Percentiles rank a stretch among this genome's conserved stretches.
phyloP scores from a whole-genome alignment of 106 monocot species.

The Acanthochlamys bracteata region DNA sequence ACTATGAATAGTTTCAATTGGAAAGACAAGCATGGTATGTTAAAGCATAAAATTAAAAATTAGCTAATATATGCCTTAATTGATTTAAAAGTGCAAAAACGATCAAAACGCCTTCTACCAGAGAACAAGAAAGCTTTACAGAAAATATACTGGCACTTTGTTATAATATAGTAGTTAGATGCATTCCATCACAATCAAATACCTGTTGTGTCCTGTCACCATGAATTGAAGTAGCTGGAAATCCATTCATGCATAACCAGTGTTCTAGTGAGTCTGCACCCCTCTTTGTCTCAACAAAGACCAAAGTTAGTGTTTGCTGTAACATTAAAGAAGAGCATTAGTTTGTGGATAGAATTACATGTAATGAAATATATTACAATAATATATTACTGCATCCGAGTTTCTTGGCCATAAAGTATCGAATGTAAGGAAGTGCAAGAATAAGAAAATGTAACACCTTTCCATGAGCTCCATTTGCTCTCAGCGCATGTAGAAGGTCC shows the following conservation, averaged over 20 bases:
- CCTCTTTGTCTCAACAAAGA: constrained; percentile 61
- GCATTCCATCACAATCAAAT: background rate
- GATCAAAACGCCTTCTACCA: too few species aligned
- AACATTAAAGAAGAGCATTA: background rate
- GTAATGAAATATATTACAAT: too few species aligned
- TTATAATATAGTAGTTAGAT: too few species aligned
- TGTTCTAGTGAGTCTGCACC: constrained; percentile 57
- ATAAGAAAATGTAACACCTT: constrained; percentile 21
- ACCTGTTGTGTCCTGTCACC: constrained; percentile 60
- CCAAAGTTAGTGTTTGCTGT: constrained; percentile 51
- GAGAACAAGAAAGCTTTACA: too few species aligned
- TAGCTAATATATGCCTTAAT: too few species aligned
- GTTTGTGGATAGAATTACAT: background rate
- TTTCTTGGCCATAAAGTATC: background rate
- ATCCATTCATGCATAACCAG: constrained; percentile 54
- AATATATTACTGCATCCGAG: background rate
- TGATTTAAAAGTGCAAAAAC: too few species aligned
- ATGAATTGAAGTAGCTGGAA: constrained; percentile 60
- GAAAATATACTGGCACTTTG: too few species aligned
- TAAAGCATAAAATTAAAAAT: too few species aligned
- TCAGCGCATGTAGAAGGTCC: constrained; percentile 64
- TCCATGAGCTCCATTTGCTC: constrained; percentile 35
- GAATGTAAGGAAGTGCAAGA: background rate
- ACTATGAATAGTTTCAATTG: too few species aligned
- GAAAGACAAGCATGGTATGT: too few species aligned